A percentile compares a stretch with the other conserved stretches of the same genome.
Evolutionary conservation across 306 rosid genomes (phyloP).

Genomic region (Fagus crenata): DNA sequence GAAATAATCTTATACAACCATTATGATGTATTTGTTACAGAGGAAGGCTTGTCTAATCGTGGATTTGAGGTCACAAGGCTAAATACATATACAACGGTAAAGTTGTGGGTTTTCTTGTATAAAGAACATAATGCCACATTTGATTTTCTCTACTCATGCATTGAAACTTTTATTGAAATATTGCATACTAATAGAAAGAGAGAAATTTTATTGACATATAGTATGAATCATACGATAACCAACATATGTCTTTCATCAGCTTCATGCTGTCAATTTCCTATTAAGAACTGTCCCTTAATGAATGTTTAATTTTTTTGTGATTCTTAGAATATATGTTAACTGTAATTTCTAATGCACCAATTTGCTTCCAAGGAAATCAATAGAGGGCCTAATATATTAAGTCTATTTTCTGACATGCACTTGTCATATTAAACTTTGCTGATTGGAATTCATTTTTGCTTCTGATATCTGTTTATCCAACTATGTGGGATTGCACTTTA

Average conservation of each 20-base stretch:
- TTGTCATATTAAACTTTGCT: no score
- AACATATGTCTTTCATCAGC: background rate
- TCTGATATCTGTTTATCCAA: background rate
- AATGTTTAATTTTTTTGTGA: background rate
- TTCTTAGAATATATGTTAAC: background rate
- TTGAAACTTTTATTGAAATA: slow-evolving; percentile 16
- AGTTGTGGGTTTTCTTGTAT: slow-evolving; percentile 12
- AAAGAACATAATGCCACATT: slow-evolving; percentile 10
- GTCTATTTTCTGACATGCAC: background rate
- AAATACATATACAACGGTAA: slow-evolving; percentile 93
- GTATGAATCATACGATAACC: no score
- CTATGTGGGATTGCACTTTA: background rate
- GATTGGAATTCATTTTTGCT: background rate
- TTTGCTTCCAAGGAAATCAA: background rate
- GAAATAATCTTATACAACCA: slow-evolving; percentile 20
- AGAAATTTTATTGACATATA: slow-evolving; percentile 7
- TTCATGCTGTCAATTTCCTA: background rate
- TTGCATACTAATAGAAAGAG: background rate
- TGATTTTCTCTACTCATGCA: slow-evolving; percentile 13
- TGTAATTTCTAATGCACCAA: background rate
- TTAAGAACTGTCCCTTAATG: background rate
- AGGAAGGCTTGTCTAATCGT: slow-evolving; percentile 81
- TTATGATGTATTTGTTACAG: slow-evolving; percentile 45
- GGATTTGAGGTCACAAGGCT: slow-evolving; percentile 90
- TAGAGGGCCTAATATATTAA: background rate